Evolutionary conservation across 768 basidiomycete species (phyloP), one percentile per base, ranked within the genome.

Genomic region (Galerina sulciceps): DNA sequence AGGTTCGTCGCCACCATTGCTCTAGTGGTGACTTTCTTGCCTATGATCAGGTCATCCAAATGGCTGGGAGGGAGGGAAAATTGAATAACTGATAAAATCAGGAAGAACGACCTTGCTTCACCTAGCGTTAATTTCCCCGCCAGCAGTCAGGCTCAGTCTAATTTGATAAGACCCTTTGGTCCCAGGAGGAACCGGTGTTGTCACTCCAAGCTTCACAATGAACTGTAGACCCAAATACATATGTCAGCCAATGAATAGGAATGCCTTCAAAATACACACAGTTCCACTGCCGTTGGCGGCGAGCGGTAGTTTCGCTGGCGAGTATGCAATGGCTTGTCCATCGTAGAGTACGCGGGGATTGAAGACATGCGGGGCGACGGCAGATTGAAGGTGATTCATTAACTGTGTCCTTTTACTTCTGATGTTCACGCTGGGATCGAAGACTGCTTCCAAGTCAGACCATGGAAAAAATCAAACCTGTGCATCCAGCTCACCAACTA

Each of bases 281-380:
- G 22, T 51, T 6, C 49, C 57, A 13, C 26, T 58, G 10, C 50
- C 50, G 17, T 51, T 51, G 23, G 37, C 37, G 1, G 49, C 49
- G 35, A 58, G 57, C 6, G 6, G 34, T 9, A 58, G 57, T 0
- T 37, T 52, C 0, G 54, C 62, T 0, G 77, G 72, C 0, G 78
- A 70, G 37, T 80, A 85, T 0, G 80, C 65, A 0, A 83, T 76
- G 0, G 73, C 71, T 4, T 71, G 71, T 0, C 82, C 78, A 49
- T 85, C 83, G 54, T 80, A 85, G 4, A 85, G 63, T 3, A 75
- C 70, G 13, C 74, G 75, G 0, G 81, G 81, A 11, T 64, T 72
- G 59, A 85, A 85, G 0, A 75, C 8, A 0, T 52, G 53, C 0
- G 81, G 76, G 0, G 73, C 69, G 0, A 75, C 64, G 0, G 66